These are phyloP conservation scores for Wickerhamomyces sp. DNA, from an alignment of 1,139 yeast species.

Conservation along the genomic window DNA sequence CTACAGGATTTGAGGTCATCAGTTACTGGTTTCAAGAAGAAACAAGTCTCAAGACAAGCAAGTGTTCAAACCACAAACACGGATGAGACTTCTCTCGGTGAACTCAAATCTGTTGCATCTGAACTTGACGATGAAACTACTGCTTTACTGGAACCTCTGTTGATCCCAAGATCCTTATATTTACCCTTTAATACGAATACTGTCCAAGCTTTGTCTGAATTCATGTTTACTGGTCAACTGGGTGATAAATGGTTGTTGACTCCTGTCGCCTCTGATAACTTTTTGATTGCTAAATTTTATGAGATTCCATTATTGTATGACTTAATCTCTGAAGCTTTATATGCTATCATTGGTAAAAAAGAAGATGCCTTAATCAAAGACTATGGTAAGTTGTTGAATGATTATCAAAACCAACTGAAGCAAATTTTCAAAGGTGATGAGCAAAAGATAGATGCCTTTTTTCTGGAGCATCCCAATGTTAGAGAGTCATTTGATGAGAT, in stretches of 20 bases:
- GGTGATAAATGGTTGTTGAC: slow-evolving; percentile 66
- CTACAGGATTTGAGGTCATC: slow-evolving; percentile 19
- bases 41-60: slow-evolving; percentile 17
- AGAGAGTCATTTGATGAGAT: slow-evolving; percentile 24
- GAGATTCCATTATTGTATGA: slow-evolving; percentile 67
- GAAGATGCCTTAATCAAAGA: slow-evolving; percentile 48
- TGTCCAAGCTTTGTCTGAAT: slow-evolving; percentile 64
- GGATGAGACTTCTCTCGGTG: slow-evolving; percentile 12
- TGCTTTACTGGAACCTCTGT: slow-evolving; percentile 44
- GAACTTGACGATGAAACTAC: slow-evolving; percentile 15
- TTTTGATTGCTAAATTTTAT: slow-evolving; percentile 57
- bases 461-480: slow-evolving; percentile 20
- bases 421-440: slow-evolving; percentile 12
- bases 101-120: slow-evolving; percentile 7
- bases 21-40: slow-evolving; percentile 12
- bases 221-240: slow-evolving; percentile 71
- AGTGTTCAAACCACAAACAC: slow-evolving; percentile 7
- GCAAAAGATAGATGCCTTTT: slow-evolving; percentile 7
- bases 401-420: slow-evolving; percentile 12
- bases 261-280: slow-evolving; percentile 63
- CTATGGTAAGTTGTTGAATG: slow-evolving; percentile 20
- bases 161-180: slow-evolving; percentile 62
- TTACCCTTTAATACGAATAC: slow-evolving; percentile 61
- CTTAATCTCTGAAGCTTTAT: slow-evolving; percentile 60
- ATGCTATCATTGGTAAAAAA: slow-evolving; percentile 62